phyloP scores from a whole-genome alignment of 352 stramenopile genomes.

The Pythium apleroticum region DNA sequence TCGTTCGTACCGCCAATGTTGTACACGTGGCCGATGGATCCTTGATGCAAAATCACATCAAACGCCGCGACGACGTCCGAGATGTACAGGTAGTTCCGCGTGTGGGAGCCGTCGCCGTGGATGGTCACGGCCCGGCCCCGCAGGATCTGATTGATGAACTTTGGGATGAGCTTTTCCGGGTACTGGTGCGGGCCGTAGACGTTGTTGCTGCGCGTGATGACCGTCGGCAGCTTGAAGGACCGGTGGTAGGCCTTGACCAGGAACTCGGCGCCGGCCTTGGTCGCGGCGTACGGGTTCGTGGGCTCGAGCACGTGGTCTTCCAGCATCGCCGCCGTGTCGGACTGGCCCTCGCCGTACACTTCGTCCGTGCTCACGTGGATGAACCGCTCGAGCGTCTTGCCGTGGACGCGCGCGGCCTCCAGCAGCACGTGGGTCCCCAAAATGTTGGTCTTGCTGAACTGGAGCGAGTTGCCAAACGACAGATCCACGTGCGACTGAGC shows the following conservation, averaged over 20 bases:
- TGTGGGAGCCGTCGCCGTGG: slow-evolving; percentile 95
- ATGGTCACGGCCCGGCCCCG: slow-evolving; percentile 90
- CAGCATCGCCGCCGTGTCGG: slow-evolving; percentile 91
- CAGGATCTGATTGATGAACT: slow-evolving; percentile 97
- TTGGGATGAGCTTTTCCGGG: slow-evolving; percentile 98
- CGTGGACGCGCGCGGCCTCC: slow-evolving; percentile 92
- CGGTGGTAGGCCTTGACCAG: slow-evolving; percentile 94
- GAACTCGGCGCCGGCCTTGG: slow-evolving; percentile 98
- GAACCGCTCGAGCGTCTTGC: slow-evolving; percentile 89
- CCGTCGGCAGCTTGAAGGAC: slow-evolving; percentile 94
- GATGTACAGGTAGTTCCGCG: slow-evolving; percentile 97
- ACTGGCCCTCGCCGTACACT: slow-evolving; percentile 96
- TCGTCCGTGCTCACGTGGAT: slow-evolving; percentile 98
- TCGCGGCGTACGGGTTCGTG: slow-evolving; percentile 98
- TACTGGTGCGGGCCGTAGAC: slow-evolving; percentile 99
- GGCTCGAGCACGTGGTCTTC: slow-evolving; percentile 95
- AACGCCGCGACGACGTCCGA: slow-evolving; percentile 96
- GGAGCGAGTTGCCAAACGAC: slow-evolving; percentile 98
- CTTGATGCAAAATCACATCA: slow-evolving; percentile 95
- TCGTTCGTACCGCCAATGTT: slow-evolving; percentile 94
- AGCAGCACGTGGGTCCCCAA: slow-evolving; percentile 97
- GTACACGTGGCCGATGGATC: slow-evolving; percentile 92
- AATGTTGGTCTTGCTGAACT: slow-evolving; percentile 98
- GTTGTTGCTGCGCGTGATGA: slow-evolving; percentile 99
- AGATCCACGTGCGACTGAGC: slow-evolving; percentile 98